Evolutionary conservation across 345 rosid genomes (phyloP), one percentile per base, ranked within the genome.

Genomic region (Murraya paniculata): DNA sequence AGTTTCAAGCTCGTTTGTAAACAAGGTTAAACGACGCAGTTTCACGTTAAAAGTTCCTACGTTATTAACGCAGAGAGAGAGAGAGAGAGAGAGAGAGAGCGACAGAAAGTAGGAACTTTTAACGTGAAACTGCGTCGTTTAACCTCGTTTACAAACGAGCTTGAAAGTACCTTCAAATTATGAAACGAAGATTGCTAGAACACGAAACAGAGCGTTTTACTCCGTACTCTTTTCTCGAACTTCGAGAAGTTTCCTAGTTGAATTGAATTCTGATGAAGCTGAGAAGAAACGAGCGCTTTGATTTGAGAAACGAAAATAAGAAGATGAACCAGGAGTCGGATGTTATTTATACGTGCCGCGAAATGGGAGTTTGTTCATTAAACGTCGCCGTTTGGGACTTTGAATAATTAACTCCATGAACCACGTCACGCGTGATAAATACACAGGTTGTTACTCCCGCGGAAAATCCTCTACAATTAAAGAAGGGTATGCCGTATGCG

Each of bases 121-220:
- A n/a, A n/a, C n/a, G n/a, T n/a, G n/a, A n/a, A n/a, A n/a, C n/a
- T n/a, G n/a, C n/a, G n/a, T n/a, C n/a, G n/a, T n/a, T n/a, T n/a
- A n/a, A n/a, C n/a, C n/a, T n/a, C n/a, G n/a, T n/a, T n/a, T n/a
- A n/a, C n/a, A n/a, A n/a, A n/a, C n/a, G n/a, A n/a, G n/a, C n/a
- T n/a, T n/a, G 45, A 39, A 13, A 39, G 9, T 68, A 76, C 73
- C 79, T 66, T 66, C 6, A 56, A 36, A 56, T n/a, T 53, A 28
- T 24, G 4, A 53, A 31, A 30, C 11, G 18, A 30, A 1, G 7
- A 53, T 21, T 4, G 31, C 33, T 7, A 18, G 39, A 41, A 11
- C 38, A 50, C 24, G 64, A 25, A 55, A 56, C 38, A 73, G 28
- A 56, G 50, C 35, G 79, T 67, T 11, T 38, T 36, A 5, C 41